Evolutionary conservation across 148 eudicot genomes (phyloP).

Genomic region (Fagopyrum homotropicum): DNA sequence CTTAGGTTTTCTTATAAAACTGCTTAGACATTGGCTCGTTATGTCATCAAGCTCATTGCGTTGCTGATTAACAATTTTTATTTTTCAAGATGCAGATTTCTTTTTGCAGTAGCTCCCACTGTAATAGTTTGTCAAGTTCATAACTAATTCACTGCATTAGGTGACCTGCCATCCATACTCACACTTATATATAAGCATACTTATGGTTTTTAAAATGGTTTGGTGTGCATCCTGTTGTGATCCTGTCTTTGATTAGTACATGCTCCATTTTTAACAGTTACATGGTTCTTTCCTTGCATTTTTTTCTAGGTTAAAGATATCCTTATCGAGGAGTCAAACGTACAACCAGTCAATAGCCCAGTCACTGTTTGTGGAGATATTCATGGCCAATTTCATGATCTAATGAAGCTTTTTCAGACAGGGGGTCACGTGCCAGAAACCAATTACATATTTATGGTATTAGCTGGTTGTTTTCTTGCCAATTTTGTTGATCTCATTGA

Average conservation of each 20-base stretch:
- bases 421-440: constrained; percentile 99
- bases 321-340: constrained; percentile 94
- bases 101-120: not conserved
- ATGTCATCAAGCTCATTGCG: too few relatives aligned
- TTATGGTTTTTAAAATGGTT: not conserved
- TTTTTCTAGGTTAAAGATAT: constrained; percentile 80
- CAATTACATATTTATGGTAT: constrained; percentile 97
- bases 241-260: not conserved
- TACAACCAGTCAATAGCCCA: constrained; percentile 98
- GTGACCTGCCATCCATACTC: not conserved
- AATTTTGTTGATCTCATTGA: constrained; percentile 3
- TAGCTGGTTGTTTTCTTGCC: constrained; percentile 3
- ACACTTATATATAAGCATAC: not conserved
- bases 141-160: not conserved
- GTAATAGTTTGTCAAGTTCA: not conserved
- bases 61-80: not conserved
- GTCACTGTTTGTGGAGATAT: constrained; percentile 99
- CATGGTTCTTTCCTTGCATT: not conserved
- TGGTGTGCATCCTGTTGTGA: not conserved
- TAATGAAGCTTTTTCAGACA: constrained; percentile 98
- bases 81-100: not conserved
- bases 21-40: not conserved
- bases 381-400: constrained; percentile 97
- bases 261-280: not conserved
- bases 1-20: not conserved